Percentiles rank a stretch among this genome's conserved stretches.
These are phyloP conservation scores for Termitomyces sp. DNA, from an alignment of 768 basidiomycete species.

Conservation along the genomic window DNA sequence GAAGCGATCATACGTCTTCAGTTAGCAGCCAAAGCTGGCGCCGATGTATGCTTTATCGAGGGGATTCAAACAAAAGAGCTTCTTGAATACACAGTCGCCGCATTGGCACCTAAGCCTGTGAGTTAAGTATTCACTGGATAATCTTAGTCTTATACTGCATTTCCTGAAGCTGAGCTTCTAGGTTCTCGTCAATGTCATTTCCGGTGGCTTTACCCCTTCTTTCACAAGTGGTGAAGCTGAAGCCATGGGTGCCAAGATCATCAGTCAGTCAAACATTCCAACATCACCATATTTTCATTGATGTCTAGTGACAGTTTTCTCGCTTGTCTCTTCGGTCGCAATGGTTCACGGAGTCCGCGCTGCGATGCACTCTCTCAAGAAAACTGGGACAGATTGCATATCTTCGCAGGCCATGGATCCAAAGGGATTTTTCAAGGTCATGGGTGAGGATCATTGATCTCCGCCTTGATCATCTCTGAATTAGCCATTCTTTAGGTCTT, in stretches of 20 bases:
- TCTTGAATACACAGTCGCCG: conserved; percentile 59
- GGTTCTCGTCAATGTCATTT: conserved; percentile 79
- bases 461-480: background rate
- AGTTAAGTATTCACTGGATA: conserved; percentile 10
- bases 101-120: conserved; percentile 69
- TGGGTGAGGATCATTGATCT: conserved; percentile 43
- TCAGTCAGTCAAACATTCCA: conserved; percentile 45
- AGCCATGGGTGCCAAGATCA: conserved; percentile 68
- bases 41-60: conserved; percentile 81
- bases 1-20: conserved; percentile 65
- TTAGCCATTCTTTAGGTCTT: conserved; percentile 34
- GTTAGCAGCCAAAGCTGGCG: conserved; percentile 69
- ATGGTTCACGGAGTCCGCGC: conserved; percentile 72
- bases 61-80: conserved; percentile 70
- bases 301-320: conserved; percentile 51
- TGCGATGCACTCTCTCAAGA: conserved; percentile 73
- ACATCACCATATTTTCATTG: background rate
- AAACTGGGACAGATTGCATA: conserved; percentile 71
- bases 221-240: conserved; percentile 71
- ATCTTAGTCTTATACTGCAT: background rate
- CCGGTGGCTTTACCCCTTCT: conserved; percentile 74
- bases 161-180: conserved; percentile 12
- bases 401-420: conserved; percentile 71
- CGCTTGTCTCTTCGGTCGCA: conserved; percentile 71
- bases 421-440: conserved; percentile 72